Percentiles rank a stretch among this genome's conserved stretches.
Evolutionary conservation across 345 rosid species (phyloP).

Genomic region (Boechera stricta): DNA sequence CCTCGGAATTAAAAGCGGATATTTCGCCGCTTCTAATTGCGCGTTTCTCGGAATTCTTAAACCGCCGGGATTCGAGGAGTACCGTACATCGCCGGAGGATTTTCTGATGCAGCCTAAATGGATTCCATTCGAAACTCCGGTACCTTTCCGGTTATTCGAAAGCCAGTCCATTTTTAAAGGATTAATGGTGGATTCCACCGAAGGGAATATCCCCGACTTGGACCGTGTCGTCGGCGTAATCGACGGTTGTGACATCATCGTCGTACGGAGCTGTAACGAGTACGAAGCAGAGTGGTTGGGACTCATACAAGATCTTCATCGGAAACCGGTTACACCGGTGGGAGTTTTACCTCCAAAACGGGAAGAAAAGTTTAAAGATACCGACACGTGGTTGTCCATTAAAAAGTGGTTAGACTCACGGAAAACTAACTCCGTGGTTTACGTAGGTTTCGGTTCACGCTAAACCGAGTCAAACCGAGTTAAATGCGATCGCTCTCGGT

Average conservation of each 20-base stretch:
- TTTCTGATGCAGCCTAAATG: conserved; percentile 44
- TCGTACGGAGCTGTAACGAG: conserved; percentile 55
- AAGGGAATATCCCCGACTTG: conserved; percentile 37
- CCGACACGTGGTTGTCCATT: conserved; percentile 40
- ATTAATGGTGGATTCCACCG: conserved; percentile 11
- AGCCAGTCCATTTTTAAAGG: conserved; percentile 27
- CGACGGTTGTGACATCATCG: conserved; percentile 46
- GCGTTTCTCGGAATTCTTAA: neutral
- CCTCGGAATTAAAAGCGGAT: conserved; percentile 7
- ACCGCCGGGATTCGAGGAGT: conserved; percentile 31
- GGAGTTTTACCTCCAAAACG: conserved; percentile 52
- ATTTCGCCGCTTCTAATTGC: neutral
- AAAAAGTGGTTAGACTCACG: conserved; percentile 48
- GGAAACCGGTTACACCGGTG: conserved; percentile 51
- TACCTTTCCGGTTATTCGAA: conserved; percentile 44
- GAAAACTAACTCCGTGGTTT: conserved; percentile 32
- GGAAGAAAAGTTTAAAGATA: neutral
- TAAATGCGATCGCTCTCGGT: conserved; percentile 48
- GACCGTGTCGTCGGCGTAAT: conserved; percentile 27
- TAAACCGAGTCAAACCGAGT: conserved; percentile 34
- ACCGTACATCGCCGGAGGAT: conserved; percentile 38
- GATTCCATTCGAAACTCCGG: conserved; percentile 48
- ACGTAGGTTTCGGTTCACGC: conserved; percentile 51
- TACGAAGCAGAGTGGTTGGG: conserved; percentile 57
- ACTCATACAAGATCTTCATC: conserved; percentile 39